These are phyloP conservation scores for Kwoniella sp. DNA, from an alignment of 768 basidiomycete genomes.

Conservation along the genomic window DNA sequence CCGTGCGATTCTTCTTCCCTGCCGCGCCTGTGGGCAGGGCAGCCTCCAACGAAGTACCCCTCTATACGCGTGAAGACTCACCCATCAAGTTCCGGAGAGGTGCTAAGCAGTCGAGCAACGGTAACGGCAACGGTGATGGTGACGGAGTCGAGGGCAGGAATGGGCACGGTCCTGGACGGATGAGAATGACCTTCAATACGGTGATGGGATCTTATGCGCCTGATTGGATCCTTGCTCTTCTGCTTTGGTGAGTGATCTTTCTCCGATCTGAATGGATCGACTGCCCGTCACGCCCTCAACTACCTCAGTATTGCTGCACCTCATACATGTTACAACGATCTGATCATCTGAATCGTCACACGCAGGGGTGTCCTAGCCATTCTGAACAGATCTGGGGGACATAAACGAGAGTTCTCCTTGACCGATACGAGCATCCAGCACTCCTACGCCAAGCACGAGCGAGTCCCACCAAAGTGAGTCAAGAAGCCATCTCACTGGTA, in stretches of 20 bases:
- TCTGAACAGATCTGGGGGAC: constrained; percentile 46
- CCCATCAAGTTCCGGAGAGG: constrained; percentile 5
- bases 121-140: background rate
- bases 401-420: constrained; percentile 54
- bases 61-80: constrained; percentile 15
- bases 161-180: constrained; percentile 3
- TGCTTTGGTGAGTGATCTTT: constrained; percentile 42
- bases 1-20: constrained; percentile 49
- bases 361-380: constrained; percentile 44
- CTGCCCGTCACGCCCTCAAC: too few relatives aligned
- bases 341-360: background rate
- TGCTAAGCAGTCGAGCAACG: background rate
- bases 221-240: constrained; percentile 51
- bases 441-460: constrained; percentile 47
- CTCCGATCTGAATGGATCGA: too few relatives aligned
- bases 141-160: background rate
- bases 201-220: constrained; percentile 45
- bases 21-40: constrained; percentile 23
- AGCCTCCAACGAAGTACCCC: constrained; percentile 11
- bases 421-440: constrained; percentile 54
- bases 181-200: constrained; percentile 33
- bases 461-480: constrained; percentile 47
- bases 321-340: background rate
- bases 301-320: too few relatives aligned
- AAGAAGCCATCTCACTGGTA: background rate